Evolutionary conservation across 176 grass and related monocot genomes (phyloP), one percentile per base, ranked within the genome.

Genomic region (Tillandsia leiboldiana): DNA sequence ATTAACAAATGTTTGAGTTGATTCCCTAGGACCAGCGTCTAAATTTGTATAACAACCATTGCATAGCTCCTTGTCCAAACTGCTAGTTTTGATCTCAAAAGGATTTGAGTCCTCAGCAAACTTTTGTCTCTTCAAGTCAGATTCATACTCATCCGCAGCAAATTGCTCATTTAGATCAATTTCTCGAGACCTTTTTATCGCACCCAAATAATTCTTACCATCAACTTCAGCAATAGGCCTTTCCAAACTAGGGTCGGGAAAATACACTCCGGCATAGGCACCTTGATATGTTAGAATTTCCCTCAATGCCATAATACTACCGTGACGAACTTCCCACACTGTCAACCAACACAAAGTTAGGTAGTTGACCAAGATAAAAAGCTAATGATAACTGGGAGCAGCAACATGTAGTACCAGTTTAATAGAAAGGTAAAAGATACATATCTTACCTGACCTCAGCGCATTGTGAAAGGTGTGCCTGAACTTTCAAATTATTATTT

Each of bases 251-350:
- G 81, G 62, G 79, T 90, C 87, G 68, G 94, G 94, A 63, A 84
- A 74, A 79, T 93, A 93, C 50, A 93, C 89, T 83, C 94, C 90
- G 81, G 89, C 87, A 83, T 75, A 99, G 72, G 84, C 83, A 69
- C 94, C 94, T 87, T 99, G 94, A 87, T 99, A 80, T 0, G 89
- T 93, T 84, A 93, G 80, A 77, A 99, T 99, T 85, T 99, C 94
- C 79, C 94, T 99, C 71, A 99, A 82, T 70, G 89, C 94, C 94
- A 99, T 99, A 69, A 93, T 88, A 51, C 79, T 75, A 69, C 94
- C 94, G 81, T 99, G 94, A 66, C 94, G 90, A 75, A 99, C 84
- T 86, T 99, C 94, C 94, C 94, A 99, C 72, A 90, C 89, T 99
- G 86, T 18, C 52, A 77, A 59, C 1, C 63, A 82, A 17, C 48